phyloP scores from a whole-genome alignment of 768 basidiomycete genomes.

The Suillus placidus region DNA sequence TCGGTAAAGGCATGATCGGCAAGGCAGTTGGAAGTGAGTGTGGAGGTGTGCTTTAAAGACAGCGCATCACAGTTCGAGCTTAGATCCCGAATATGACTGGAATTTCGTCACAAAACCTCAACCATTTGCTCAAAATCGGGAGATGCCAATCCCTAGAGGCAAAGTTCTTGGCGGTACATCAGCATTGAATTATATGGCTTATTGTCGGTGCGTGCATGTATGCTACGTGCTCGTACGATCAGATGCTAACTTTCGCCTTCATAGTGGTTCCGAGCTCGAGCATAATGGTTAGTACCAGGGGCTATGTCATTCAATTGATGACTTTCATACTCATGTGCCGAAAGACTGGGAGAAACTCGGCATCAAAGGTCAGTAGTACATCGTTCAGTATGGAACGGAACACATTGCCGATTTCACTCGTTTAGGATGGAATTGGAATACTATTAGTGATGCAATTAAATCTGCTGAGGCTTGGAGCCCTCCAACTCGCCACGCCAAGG shows the following conservation, averaged over 20 bases:
- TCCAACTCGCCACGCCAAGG: slow-evolving; percentile 17
- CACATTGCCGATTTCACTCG: not conserved
- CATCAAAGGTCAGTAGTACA: slow-evolving; percentile 15
- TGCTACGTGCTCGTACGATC: not conserved
- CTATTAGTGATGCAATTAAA: slow-evolving; percentile 16
- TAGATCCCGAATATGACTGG: slow-evolving; percentile 24
- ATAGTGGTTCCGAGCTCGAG: slow-evolving; percentile 21
- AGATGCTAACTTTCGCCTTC: not conserved
- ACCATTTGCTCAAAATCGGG: slow-evolving; percentile 10
- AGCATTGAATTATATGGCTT: slow-evolving; percentile 18
- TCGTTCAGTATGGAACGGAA: not conserved
- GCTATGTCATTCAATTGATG: not conserved
- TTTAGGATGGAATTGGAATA: slow-evolving; percentile 21
- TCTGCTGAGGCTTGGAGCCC: slow-evolving; percentile 20
- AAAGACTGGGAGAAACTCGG: slow-evolving; percentile 20
- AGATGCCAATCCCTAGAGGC: slow-evolving; percentile 13
- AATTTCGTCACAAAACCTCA: slow-evolving; percentile 18
- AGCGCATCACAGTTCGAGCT: not conserved
- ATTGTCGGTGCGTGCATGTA: not conserved
- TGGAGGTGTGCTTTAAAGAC: not conserved
- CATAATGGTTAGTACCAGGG: slow-evolving; percentile 11
- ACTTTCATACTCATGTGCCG: not conserved
- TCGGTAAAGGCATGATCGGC: slow-evolving; percentile 12
- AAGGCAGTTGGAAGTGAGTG: slow-evolving; percentile 17
- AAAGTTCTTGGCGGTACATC: slow-evolving; percentile 21